These are phyloP conservation scores for Colletotrichum musae DNA, from an alignment of 2,329 filamentous ascomycete genomes.

Conservation along the genomic window DNA sequence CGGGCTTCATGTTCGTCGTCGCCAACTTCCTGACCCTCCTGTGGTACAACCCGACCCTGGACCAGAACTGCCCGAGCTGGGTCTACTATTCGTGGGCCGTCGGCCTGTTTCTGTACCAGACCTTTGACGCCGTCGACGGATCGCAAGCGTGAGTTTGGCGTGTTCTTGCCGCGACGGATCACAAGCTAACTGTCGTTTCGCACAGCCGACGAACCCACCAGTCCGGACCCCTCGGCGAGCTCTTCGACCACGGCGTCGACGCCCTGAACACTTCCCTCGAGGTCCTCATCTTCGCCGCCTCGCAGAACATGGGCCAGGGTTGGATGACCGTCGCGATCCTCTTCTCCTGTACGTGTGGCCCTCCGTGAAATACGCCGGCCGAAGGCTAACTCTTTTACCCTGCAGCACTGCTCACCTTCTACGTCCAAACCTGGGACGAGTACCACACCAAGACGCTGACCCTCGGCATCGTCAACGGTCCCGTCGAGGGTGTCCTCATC, in stretches of 20 bases:
- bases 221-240: slow-evolving; percentile 92
- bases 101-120: slow-evolving; percentile 96
- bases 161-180: not conserved
- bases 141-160: slow-evolving; percentile 81
- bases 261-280: slow-evolving; percentile 97
- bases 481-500: slow-evolving; percentile 93
- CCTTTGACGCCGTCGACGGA: slow-evolving; percentile 97
- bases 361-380: not conserved
- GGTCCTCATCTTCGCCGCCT: slow-evolving; percentile 90
- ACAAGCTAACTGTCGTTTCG: slow-evolving; percentile 17
- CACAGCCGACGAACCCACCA: slow-evolving; percentile 86
- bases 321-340: slow-evolving; percentile 90
- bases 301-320: slow-evolving; percentile 92
- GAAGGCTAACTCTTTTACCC: slow-evolving; percentile 30
- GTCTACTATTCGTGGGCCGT: slow-evolving; percentile 94
- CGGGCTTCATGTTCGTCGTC: slow-evolving; percentile 91
- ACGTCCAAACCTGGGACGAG: slow-evolving; percentile 99
- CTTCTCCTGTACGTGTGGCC: slow-evolving; percentile 77
- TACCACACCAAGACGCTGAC: slow-evolving; percentile 98
- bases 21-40: slow-evolving; percentile 91
- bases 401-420: slow-evolving; percentile 92
- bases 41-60: slow-evolving; percentile 95
- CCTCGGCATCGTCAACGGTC: slow-evolving; percentile 91
- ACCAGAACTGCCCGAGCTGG: slow-evolving; percentile 94
- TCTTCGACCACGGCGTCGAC: slow-evolving; percentile 98